These are phyloP conservation scores for Fusarium dlaminii DNA, from an alignment of 2,329 filamentous ascomycete species.

Conservation along the genomic window DNA sequence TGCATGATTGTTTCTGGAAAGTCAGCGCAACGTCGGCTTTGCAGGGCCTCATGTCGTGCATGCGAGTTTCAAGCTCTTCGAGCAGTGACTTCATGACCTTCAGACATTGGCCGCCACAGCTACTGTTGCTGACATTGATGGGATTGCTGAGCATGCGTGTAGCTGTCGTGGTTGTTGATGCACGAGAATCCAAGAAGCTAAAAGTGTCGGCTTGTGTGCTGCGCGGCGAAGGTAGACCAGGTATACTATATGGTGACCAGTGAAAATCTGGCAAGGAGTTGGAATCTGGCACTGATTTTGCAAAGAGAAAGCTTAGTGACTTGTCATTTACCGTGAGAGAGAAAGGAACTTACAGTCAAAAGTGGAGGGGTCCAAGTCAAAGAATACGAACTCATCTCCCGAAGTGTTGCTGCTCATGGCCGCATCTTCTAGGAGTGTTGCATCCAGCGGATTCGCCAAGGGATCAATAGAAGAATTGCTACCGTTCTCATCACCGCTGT, in stretches of 20 bases:
- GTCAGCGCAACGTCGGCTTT: neutral
- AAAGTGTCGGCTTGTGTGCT: neutral
- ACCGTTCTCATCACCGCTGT: neutral
- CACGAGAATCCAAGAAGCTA: neutral
- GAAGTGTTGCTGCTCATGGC: neutral
- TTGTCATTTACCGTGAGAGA: too few species aligned
- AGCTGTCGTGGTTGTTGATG: neutral
- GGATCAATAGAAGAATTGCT: neutral
- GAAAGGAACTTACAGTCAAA: neutral
- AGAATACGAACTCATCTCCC: neutral
- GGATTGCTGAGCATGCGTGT: neutral
- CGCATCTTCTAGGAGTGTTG: neutral
- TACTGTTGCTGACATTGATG: neutral
- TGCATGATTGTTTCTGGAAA: neutral
- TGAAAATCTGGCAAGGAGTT: neutral
- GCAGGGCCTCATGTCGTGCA: neutral
- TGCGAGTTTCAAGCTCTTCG: neutral
- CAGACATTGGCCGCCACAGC: neutral
- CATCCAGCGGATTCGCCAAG: neutral
- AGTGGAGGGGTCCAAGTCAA: neutral
- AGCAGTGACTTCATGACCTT: neutral
- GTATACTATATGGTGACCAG: neutral
- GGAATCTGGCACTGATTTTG: neutral
- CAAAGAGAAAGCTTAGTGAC: neutral
- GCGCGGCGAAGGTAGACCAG: neutral